These are phyloP conservation scores for Carex littledalei DNA, from an alignment of 176 grass and related monocot genomes.

Conservation along the genomic window DNA sequence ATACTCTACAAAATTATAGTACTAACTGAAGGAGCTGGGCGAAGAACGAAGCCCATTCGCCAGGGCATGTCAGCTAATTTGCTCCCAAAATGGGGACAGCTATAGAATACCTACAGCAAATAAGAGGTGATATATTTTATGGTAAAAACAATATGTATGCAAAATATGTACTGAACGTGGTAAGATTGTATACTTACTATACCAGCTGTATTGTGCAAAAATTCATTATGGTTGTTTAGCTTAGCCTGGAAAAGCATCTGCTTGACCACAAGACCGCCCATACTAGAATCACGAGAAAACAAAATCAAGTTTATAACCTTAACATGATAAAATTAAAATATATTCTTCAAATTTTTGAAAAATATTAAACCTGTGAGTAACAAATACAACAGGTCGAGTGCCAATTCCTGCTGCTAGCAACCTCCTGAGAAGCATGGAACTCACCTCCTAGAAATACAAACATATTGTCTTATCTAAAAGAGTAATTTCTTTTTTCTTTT, in stretches of 20 bases:
- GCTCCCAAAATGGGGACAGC: conserved; percentile 98
- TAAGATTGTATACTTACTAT: conserved; percentile 45
- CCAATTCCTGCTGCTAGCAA: conserved; percentile 75
- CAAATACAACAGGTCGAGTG: conserved; percentile 81
- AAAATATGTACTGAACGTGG: conserved; percentile 1
- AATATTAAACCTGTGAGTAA: conserved; percentile 70
- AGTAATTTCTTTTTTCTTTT: neutral
- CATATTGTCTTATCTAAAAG: neutral
- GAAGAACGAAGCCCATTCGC: conserved; percentile 93
- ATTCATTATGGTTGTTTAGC: conserved; percentile 65
- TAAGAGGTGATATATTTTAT: neutral
- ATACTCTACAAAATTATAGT: conserved; percentile 9
- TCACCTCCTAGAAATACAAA: conserved; percentile 65
- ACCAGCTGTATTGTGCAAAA: conserved; percentile 77
- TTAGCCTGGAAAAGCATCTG: conserved; percentile 90
- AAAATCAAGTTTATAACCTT: conserved; percentile 13
- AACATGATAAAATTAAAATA: neutral
- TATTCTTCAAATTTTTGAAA: neutral
- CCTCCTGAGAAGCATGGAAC: conserved; percentile 83
- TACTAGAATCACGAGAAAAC: conserved; percentile 48
- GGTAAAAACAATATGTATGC: conserved; percentile 23
- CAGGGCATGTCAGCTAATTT: conserved; percentile 98
- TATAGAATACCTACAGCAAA: conserved; percentile 77
- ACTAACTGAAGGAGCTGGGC: conserved; percentile 83
- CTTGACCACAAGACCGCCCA: conserved; percentile 97